A percentile compares a stretch with the other conserved stretches of the same genome.
phyloP scores from a whole-genome alignment of 169 alveolate genomes.

The Cystoisospora suis region DNA sequence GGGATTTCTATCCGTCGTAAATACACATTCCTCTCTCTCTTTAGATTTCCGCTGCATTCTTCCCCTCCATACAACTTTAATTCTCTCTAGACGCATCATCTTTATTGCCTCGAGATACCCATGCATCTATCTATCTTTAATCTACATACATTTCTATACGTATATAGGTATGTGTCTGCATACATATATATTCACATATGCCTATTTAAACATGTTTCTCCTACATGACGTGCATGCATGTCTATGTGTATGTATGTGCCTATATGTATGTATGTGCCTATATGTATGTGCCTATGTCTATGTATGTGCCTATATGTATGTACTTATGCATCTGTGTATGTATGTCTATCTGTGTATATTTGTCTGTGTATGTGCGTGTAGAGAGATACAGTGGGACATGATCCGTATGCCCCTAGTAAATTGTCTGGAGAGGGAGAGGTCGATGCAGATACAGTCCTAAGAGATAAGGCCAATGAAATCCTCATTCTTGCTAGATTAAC shows the following conservation, averaged over 20 bases:
- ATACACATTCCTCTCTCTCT: no score
- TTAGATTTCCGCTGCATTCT: no score
- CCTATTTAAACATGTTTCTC: no score
- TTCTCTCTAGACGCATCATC: no score
- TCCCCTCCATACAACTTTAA: no score
- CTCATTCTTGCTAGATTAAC: slow-evolving; percentile 22
- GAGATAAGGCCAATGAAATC: slow-evolving; percentile 22
- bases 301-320: not conserved
- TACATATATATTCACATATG: no score
- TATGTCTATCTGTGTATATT: not conserved
- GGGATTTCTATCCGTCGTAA: no score
- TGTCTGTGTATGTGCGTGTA: not conserved
- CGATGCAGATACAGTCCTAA: not conserved
- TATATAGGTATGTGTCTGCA: no score
- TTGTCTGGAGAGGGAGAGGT: not conserved
- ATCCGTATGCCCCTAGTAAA: slow-evolving; percentile 40
- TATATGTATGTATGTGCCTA: not conserved
- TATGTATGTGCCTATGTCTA: not conserved
- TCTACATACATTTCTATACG: no score
- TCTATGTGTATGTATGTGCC: not conserved
- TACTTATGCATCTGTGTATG: not conserved
- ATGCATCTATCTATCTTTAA: no score
- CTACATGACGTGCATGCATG: no score
- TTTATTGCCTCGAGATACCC: no score
- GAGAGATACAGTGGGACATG: slow-evolving; percentile 37